phyloP scores from a whole-genome alignment of 1,284 basidiomycete species.

The Apiotrichum sp. region DNA sequence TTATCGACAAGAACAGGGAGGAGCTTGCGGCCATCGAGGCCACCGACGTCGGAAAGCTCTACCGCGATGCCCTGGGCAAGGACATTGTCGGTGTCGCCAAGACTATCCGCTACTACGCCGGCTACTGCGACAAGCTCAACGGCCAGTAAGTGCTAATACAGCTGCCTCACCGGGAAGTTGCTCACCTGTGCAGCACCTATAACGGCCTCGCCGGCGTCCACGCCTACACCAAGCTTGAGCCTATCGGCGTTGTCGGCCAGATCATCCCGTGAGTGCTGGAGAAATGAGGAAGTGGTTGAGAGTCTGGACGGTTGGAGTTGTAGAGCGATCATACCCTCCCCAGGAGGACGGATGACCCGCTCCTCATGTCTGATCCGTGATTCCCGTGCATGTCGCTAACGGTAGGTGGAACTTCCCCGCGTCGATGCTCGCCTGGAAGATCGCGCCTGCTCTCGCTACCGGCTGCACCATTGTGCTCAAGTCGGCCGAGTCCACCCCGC shows the following conservation, averaged over 20 bases:
- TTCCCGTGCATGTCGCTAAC: neutral
- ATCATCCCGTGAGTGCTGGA: slow-evolving; percentile 1
- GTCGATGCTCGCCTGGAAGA: slow-evolving; percentile 83
- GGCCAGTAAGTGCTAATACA: slow-evolving; percentile 51
- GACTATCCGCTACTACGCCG: slow-evolving; percentile 58
- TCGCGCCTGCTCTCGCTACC: slow-evolving; percentile 77
- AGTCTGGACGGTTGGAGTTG: too few species aligned
- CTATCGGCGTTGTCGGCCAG: slow-evolving; percentile 6
- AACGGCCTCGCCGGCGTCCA: slow-evolving; percentile 37
- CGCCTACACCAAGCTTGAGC: slow-evolving; percentile 44
- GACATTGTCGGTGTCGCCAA: slow-evolving; percentile 76
- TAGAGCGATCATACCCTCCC: too few species aligned
- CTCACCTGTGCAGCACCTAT: slow-evolving; percentile 5
- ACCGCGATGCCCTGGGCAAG: slow-evolving; percentile 67
- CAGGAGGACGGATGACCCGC: too few species aligned
- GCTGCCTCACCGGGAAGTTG: too few species aligned
- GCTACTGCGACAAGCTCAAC: slow-evolving; percentile 62
- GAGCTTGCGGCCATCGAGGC: slow-evolving; percentile 66
- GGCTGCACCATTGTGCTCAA: slow-evolving; percentile 27
- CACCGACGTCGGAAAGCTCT: slow-evolving; percentile 78
- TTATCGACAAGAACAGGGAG: slow-evolving; percentile 71
- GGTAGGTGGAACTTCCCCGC: slow-evolving; percentile 71
- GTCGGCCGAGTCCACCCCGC: slow-evolving; percentile 68
- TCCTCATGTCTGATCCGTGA: too few species aligned
- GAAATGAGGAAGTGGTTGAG: too few species aligned